Percentiles rank a stretch among this genome's conserved stretches.
These are phyloP conservation scores for Lipomyces sp. DNA, from an alignment of 805 yeast species.

Conservation along the genomic window DNA sequence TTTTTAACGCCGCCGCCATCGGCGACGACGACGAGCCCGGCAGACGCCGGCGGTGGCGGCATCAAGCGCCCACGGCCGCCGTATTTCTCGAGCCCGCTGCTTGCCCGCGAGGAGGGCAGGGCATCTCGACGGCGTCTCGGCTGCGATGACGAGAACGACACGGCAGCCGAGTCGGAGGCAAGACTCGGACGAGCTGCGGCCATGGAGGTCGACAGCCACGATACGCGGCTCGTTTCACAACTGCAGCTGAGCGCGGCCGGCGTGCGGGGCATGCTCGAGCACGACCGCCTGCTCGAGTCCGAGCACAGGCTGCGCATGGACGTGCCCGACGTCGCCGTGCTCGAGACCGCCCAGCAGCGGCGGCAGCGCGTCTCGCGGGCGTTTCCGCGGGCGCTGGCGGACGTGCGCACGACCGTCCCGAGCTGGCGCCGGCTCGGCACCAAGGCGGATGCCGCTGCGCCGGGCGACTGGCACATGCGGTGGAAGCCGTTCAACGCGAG, in stretches of 20 bases:
- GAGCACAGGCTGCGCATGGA: conserved; percentile 6
- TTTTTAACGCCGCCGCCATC: background rate
- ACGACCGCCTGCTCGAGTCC: conserved; percentile 3
- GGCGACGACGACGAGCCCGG: background rate
- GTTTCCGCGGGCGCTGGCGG: background rate
- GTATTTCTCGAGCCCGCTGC: conserved; percentile 13
- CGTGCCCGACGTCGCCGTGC: background rate
- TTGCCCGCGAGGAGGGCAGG: background rate
- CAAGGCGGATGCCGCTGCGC: background rate
- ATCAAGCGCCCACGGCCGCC: conserved; percentile 1
- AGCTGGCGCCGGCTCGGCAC: background rate
- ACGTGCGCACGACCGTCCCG: background rate
- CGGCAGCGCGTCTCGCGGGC: background rate
- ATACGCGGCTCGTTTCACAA: background rate
- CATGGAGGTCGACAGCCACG: background rate
- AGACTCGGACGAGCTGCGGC: too few species aligned
- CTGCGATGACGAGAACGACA: too few species aligned
- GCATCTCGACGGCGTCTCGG: too few species aligned
- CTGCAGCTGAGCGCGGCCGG: background rate
- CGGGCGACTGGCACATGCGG: background rate
- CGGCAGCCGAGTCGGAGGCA: too few species aligned
- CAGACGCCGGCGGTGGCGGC: too few species aligned
- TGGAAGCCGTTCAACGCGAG: conserved; percentile 9
- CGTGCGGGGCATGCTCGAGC: background rate
- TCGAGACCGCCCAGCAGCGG: conserved; percentile 1